Conservation (phyloP, 2,329 filamentous ascomycete genomes). For the Apiospora saccharicola region DNA sequence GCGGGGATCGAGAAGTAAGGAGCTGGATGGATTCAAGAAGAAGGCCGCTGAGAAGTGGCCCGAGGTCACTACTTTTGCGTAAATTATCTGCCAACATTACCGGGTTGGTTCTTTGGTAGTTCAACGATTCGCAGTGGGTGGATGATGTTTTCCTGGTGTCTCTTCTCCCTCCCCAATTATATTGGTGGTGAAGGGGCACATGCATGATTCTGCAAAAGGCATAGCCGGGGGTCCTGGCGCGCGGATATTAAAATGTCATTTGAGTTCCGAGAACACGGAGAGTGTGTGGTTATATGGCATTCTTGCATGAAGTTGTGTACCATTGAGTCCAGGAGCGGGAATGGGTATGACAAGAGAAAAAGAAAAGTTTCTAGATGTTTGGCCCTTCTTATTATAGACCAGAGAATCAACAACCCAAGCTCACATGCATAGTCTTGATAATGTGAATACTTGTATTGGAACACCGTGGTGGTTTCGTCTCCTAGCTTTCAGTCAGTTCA, state of each 20-base stretch:
- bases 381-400: constrained; percentile 4
- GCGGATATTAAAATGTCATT: constrained; percentile 8
- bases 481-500: background rate
- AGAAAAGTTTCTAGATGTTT: constrained; percentile 11
- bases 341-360: background rate
- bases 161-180: background rate
- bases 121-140: background rate
- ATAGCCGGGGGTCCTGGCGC: constrained; percentile 12
- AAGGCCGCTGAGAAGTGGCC: constrained; percentile 59
- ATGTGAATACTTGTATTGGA: background rate
- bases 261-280: background rate
- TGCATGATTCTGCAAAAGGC: constrained; percentile 9
- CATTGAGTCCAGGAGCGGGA: background rate
- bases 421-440: background rate
- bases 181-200: background rate
- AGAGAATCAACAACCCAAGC: background rate
- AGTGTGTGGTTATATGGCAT: background rate
- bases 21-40: constrained; percentile 56
- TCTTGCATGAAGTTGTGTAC: background rate
- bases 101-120: background rate
- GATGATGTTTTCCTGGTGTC: background rate
- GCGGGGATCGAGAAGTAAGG: constrained; percentile 57
- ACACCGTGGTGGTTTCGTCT: background rate
- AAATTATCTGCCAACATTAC: constrained; percentile 8
- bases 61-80: constrained; percentile 55